These are phyloP conservation scores for Diaporthe australafricana DNA, from an alignment of 2,329 filamentous ascomycete genomes.

Conservation along the genomic window DNA sequence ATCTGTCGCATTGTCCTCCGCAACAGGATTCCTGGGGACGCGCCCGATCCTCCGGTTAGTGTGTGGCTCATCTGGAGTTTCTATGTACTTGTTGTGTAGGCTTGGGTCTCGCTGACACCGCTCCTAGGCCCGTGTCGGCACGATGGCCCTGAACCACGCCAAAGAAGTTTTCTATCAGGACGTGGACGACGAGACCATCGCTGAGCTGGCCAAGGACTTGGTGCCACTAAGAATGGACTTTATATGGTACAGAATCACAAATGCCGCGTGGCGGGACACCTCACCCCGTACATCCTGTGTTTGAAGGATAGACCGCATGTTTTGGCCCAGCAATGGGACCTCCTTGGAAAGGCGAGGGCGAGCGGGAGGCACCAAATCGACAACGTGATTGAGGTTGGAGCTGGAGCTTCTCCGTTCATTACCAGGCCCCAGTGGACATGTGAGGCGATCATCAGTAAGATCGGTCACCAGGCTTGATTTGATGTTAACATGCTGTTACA, in stretches of 20 bases:
- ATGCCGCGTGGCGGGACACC: slow-evolving; percentile 40
- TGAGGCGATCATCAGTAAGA: slow-evolving; percentile 26
- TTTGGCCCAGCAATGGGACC: background rate
- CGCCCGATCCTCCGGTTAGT: slow-evolving; percentile 39
- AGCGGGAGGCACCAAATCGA: background rate
- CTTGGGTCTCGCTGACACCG: too few species aligned
- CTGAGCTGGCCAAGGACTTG: slow-evolving; percentile 39
- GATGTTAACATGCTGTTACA: too few species aligned
- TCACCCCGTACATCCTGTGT: background rate
- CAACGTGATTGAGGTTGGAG: background rate
- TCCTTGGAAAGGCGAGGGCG: background rate
- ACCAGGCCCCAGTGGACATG: slow-evolving; percentile 31
- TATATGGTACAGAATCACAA: slow-evolving; percentile 39
- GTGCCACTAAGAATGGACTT: slow-evolving; percentile 40
- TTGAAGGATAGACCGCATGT: background rate
- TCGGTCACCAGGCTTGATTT: background rate
- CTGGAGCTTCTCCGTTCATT: background rate
- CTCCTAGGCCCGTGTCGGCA: slow-evolving; percentile 38
- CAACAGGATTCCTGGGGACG: slow-evolving; percentile 41
- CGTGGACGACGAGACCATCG: slow-evolving; percentile 37
- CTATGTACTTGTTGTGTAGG: too few species aligned
- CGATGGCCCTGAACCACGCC: too few species aligned
- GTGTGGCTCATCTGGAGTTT: background rate
- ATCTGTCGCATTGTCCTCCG: too few species aligned
- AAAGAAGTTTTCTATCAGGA: slow-evolving; percentile 44